These are phyloP conservation scores for Picea mariana DNA, from an alignment of 83 land plant species.

Conservation along the genomic window DNA sequence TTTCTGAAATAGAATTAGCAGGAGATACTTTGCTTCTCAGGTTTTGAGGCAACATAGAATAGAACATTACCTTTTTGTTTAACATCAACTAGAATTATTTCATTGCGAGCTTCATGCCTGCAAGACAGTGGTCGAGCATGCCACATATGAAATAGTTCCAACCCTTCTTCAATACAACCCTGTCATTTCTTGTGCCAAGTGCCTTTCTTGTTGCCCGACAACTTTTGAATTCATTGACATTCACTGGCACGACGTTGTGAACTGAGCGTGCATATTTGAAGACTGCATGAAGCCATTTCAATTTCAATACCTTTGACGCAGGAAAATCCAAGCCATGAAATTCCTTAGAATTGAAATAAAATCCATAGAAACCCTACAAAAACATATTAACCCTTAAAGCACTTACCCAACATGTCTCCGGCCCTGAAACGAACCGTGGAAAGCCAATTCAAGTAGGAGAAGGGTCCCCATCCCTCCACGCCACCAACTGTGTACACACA, in stretches of 20 bases:
- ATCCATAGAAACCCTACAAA: not conserved
- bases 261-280: conserved; percentile 37
- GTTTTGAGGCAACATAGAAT: no score
- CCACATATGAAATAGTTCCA: conserved; percentile 51
- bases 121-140: conserved; percentile 36
- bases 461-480: conserved; percentile 13
- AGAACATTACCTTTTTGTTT: no score
- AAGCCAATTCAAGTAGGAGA: conserved; percentile 11
- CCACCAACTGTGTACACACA: conserved; percentile 6
- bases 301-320: no score
- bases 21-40: no score
- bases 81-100: conserved; percentile 14
- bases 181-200: conserved; percentile 28
- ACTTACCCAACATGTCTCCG: conserved; percentile 22
- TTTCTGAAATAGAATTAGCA: no score
- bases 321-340: no score
- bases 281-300: conserved; percentile 12
- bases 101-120: conserved; percentile 50
- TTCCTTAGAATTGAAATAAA: no score
- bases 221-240: conserved; percentile 23
- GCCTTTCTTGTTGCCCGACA: conserved; percentile 30
- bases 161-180: conserved; percentile 29
- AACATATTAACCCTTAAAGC: not conserved
- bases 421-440: not conserved
- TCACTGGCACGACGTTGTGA: conserved; percentile 51